Conservation (phyloP, 352 stramenopile species). For the Phytophthora pseudosyringae region DNA sequence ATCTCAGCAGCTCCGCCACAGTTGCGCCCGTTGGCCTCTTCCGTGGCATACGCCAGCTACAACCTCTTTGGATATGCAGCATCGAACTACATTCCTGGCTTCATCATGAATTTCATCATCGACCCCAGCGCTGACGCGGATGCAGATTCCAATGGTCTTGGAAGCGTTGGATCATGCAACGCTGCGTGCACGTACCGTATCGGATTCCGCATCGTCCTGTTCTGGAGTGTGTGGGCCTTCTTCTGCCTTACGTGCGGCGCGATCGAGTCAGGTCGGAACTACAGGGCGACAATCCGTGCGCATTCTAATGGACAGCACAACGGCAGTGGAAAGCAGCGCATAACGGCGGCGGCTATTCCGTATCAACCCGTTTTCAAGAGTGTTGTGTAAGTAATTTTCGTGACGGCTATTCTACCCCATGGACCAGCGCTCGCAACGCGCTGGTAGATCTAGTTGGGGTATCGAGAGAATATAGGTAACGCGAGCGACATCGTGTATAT, state of each 20-base stretch:
- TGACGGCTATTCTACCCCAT: not conserved
- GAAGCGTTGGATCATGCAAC: conserved; percentile 48
- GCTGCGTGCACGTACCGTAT: conserved; percentile 82
- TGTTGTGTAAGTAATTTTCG: conserved; percentile 26
- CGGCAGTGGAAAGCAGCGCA: conserved; percentile 24
- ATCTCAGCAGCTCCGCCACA: conserved; percentile 71
- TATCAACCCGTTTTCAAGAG: conserved; percentile 29
- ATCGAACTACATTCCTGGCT: conserved; percentile 84
- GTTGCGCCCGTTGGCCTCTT: conserved; percentile 75
- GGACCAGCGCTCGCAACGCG: conserved; percentile 2
- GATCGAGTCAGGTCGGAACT: conserved; percentile 47
- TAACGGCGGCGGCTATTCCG: not conserved
- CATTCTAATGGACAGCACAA: conserved; percentile 11
- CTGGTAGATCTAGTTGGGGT: conserved; percentile 12
- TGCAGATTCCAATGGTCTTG: conserved; percentile 23
- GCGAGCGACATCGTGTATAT: conserved; percentile 36
- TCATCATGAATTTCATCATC: conserved; percentile 88
- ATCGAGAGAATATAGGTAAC: conserved; percentile 29
- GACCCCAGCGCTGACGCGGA: conserved; percentile 40
- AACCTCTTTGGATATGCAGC: conserved; percentile 88
- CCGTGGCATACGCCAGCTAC: conserved; percentile 82
- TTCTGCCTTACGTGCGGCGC: conserved; percentile 62
- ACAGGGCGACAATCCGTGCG: conserved; percentile 15
- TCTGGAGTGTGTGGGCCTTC: conserved; percentile 79
- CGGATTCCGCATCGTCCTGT: conserved; percentile 82